Conservation (phyloP, 2,329 filamentous ascomycete genomes). For the Monilinia aucupariae region DNA sequence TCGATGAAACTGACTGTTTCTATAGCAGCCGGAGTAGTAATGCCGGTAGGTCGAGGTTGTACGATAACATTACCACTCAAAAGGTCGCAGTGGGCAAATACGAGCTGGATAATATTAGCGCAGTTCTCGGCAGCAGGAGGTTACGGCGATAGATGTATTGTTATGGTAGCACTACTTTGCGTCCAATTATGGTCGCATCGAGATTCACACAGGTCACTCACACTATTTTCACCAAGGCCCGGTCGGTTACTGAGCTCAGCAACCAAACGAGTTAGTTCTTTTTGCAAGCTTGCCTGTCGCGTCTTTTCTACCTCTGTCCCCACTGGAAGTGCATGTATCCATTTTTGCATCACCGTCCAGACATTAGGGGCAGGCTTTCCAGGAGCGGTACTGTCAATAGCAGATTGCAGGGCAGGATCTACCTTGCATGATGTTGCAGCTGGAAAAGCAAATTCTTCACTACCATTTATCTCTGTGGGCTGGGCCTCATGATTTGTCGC, state of each 20-base stretch:
- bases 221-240: slow-evolving; percentile 69
- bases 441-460: slow-evolving; percentile 30
- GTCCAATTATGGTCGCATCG: slow-evolving; percentile 11
- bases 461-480: slow-evolving; percentile 38
- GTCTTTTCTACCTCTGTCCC: slow-evolving; percentile 62
- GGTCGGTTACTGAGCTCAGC: slow-evolving; percentile 67
- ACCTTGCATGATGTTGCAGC: slow-evolving; percentile 33
- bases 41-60: slow-evolving; percentile 44
- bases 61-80: slow-evolving; percentile 96
- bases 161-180: slow-evolving; percentile 12
- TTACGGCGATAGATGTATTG: slow-evolving; percentile 2
- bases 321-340: slow-evolving; percentile 79
- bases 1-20: slow-evolving; percentile 81
- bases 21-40: slow-evolving; percentile 36
- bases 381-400: slow-evolving; percentile 50
- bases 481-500: slow-evolving; percentile 33
- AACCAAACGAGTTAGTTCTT: slow-evolving; percentile 67
- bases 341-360: slow-evolving; percentile 95
- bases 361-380: slow-evolving; percentile 75
- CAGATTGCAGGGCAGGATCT: slow-evolving; percentile 38
- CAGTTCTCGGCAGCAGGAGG: background rate
- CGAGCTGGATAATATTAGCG: slow-evolving; percentile 50
- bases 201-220: slow-evolving; percentile 41
- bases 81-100: slow-evolving; percentile 94
- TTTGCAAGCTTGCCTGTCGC: slow-evolving; percentile 64